Conservation (phyloP, 495 filamentous ascomycete species). For the Aspergillus bertholletiae region DNA sequence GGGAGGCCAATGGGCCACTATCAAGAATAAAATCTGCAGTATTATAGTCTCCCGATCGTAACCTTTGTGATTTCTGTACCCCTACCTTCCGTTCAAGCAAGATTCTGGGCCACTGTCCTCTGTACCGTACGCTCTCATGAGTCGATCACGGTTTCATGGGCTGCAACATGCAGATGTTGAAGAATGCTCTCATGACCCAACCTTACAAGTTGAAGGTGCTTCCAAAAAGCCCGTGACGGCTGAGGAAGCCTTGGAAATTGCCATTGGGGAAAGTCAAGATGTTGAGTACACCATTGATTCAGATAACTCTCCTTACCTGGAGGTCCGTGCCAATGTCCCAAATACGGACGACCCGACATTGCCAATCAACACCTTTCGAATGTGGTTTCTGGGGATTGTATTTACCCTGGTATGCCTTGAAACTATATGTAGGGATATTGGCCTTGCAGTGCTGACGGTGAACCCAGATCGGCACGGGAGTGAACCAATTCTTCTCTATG, state of each 20-base stretch:
- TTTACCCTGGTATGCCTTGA: constrained; percentile 48
- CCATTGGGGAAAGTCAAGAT: constrained; percentile 10
- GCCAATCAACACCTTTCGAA: constrained; percentile 59
- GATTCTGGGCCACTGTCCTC: not conserved
- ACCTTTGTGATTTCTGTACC: not conserved
- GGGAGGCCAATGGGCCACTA: not conserved
- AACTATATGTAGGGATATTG: not conserved
- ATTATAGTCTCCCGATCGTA: not conserved
- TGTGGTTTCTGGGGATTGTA: constrained; percentile 59
- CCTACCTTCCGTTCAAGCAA: not conserved
- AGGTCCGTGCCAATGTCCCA: constrained; percentile 41
- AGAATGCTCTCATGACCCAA: not conserved
- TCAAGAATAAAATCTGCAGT: not conserved
- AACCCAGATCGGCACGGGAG: constrained; percentile 34
- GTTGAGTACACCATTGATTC: constrained; percentile 14
- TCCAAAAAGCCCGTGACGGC: constrained; percentile 10
- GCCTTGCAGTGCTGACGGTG: not conserved
- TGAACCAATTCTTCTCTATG: constrained; percentile 63
- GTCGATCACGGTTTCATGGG: constrained; percentile 41
- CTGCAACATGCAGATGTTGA: constrained; percentile 19
- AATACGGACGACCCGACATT: constrained; percentile 51
- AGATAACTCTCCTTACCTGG: constrained; percentile 41
- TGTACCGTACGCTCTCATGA: constrained; percentile 51
- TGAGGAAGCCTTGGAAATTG: constrained; percentile 13
- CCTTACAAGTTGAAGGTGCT: not conserved